Evolutionary conservation across 2,329 filamentous ascomycete genomes (phyloP).

Genomic region (Juglanconis oblonga): DNA sequence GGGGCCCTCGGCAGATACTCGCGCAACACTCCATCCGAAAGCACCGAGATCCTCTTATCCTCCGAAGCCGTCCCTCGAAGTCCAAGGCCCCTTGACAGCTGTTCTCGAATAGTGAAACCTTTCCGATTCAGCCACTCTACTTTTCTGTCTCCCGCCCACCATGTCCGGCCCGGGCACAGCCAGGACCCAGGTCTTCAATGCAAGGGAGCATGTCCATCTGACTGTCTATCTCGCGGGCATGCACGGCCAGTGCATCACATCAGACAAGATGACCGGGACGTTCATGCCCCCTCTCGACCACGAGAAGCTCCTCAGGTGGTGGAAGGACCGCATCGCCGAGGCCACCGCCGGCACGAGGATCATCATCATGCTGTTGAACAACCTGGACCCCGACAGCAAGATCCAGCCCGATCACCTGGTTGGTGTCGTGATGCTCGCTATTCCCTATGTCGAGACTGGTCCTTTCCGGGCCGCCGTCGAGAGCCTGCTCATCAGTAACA

Average conservation of each 20-base stretch:
- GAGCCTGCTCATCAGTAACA: conserved; percentile 55
- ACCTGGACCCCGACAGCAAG: conserved; percentile 29
- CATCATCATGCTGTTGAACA: conserved; percentile 51
- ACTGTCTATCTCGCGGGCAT: conserved; percentile 56
- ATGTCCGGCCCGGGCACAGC: not conserved
- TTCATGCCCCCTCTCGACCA: conserved; percentile 59
- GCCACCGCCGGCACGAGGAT: conserved; percentile 41
- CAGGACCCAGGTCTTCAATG: conserved; percentile 38
- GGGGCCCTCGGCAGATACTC: too few species aligned
- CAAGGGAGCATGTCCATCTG: conserved; percentile 46
- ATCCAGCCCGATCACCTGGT: conserved; percentile 45
- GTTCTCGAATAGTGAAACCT: too few species aligned
- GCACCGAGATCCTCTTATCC: too few species aligned
- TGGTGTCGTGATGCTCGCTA: conserved; percentile 54
- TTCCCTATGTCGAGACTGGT: conserved; percentile 53
- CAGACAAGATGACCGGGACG: conserved; percentile 53
- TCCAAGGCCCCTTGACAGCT: too few species aligned
- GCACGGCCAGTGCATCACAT: conserved; percentile 57
- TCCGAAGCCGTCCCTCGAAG: too few species aligned
- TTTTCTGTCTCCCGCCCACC: not conserved
- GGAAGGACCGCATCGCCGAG: conserved; percentile 51
- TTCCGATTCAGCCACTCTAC: too few species aligned
- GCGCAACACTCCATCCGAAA: too few species aligned
- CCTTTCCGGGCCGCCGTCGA: conserved; percentile 54
- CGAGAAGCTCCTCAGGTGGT: conserved; percentile 54